Evolutionary conservation across 2,329 filamentous ascomycete genomes (phyloP), one percentile per base, ranked within the genome.

Genomic region (Fusarium sublunatum): DNA sequence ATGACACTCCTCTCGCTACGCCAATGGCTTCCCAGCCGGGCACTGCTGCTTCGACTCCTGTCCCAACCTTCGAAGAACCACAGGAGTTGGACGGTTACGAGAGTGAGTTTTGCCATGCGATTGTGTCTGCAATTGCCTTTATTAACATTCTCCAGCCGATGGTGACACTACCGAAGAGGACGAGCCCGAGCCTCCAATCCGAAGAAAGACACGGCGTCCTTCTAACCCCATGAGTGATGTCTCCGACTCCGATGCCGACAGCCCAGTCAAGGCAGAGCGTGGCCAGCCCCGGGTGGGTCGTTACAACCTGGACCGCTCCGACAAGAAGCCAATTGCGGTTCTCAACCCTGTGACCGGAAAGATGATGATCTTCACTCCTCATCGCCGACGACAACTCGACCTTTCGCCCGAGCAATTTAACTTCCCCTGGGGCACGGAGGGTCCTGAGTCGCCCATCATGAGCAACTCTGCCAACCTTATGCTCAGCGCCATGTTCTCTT

Each of bases 401-500:
- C 72, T 86, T 22, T 84, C 83, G 0, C 83, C 83, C 0, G 84
- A 85, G 71, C 80, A 83, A 45, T 85, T 85, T 70, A 80, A 84
- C 53, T 72, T 84, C 51, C 75, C 81, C 15, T 82, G 80, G 70
- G 70, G 78, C n/a, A 70, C 75, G 44, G 72, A 78, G 51, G 70
- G 78, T 34, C 75, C 81, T 50, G 72, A 79, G 5, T 81, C 81
- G 0, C 86, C 88, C 13, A 86, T 91, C 70, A 77, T 90, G 59
- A 86, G 82, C 72, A 88, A 90, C 57, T 86, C 87, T 15, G 87
- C 88, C 53, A 90, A 92, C 57, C 83, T 93, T 64, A 93, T 93
- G 90, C 87, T 93, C 78, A 89, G 88, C 44, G 89, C 88, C 67
- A 88, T 92, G 77, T 83, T 88, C 51, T 83, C 83, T 2, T 80